Base-by-base conservation (phyloP, 2,329 filamentous ascomycete species). In the Diplodia mutila region DNA sequence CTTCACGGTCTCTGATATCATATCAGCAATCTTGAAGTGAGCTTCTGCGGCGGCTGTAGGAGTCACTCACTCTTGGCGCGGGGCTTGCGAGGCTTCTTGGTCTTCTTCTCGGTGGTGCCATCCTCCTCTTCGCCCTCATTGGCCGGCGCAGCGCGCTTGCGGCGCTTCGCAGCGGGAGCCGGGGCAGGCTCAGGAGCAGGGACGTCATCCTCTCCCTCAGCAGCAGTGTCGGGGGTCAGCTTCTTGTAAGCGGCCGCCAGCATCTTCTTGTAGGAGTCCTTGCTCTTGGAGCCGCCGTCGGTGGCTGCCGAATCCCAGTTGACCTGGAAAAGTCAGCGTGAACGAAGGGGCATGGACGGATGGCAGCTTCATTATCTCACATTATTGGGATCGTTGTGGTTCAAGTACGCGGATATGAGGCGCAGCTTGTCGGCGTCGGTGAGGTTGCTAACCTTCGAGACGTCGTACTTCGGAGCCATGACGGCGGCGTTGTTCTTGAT, bases 251-350 rank as follows among this genome's bases (percentile, higher is more conserved):
- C n/a, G 14, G 34, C 4, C 21, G 23, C 18, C 21, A 65, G 9
- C 61, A 65, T 42, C 23, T 65, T 65, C 23, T 46, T 65, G 61
- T 65, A 65, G 3, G 49, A 54, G 3, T 54, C 61, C 61, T 65
- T 65, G 49, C 49, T 54, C 16, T 37, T 39, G 9, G 49, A 53
- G 49, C 49, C 49, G 11, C 21, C 61, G 23, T 39, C 11, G 12
- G 34, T 7, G 14, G 46, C 49, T 2, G 61, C 61, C 9, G 34
- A 4, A 16, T 49, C 37, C 61, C 61, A 65, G 34, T 65, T 16
- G 25, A 65, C 49, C 61, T 65, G 23, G 16, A 12, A 51, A 8
- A 32, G 39, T 48, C 6, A 51, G 59, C 12, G 48, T 6, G 21
- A 23, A 12, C n/a, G 11, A 39, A n/a, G n/a, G 11, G 6, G 3